Evolutionary conservation across 805 yeast species (phyloP), one percentile per base, ranked within the genome.

Genomic region (Scheffersomyces amazonensis): DNA sequence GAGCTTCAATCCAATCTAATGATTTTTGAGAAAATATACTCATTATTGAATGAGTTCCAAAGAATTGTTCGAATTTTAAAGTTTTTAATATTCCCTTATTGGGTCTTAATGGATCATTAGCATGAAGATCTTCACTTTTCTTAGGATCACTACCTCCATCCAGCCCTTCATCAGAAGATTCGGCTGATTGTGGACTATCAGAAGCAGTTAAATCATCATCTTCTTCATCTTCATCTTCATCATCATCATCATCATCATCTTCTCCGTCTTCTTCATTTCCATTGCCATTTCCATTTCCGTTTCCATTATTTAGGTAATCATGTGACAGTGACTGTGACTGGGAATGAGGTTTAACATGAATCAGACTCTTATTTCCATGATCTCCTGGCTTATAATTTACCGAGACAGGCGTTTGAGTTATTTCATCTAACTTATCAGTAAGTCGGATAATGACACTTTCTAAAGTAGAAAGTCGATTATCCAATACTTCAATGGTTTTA

Each of bases 11-110:
- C 63, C 64, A 66, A 18, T 48, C 52, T 40, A 66, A 39, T 10
- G 68, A 62, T 35, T 59, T 58, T 12, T 53, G 50, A 2, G 71
- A 64, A 33, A 65, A 58, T 4, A 66, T 58, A 23, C 62, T 53
- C 37, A 64, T 38, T 27, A 63, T 54, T 12, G 71, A 64, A 40
- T 67, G 73, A 19, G 60, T 48, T 6, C 70, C 72, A 27, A 58
- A 53, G 38, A 52, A 67, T 20, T 57, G 56, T 29, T 50, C 56
- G 9, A 34, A 7, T 16, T n/a, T 25, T 6, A 36, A 30, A 17
- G 22, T 16, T 13, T 17, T 15, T 27, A 33, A 11, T 30, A 23
- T 31, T 12, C 31, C 15, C 23, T 34, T 11, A 28, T 21, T 15
- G 27, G 32, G 9, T 31, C 23, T 16, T 17, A 27, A 11, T 17